Conservation (phyloP, 371 early-diverging fungal species). For the Mucor mucedo region DNA sequence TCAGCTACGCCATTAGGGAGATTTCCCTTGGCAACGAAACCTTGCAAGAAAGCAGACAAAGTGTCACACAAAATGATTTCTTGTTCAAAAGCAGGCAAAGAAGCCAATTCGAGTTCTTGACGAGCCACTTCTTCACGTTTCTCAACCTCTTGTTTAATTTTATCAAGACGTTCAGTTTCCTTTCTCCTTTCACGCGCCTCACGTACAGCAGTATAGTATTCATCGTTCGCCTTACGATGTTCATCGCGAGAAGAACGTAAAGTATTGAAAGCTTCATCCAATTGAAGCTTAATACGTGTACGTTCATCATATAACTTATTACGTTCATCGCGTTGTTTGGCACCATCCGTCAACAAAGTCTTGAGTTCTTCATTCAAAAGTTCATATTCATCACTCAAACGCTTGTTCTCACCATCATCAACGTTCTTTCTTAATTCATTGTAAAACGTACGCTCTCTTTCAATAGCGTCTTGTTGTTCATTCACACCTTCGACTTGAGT, state of each 20-base stretch:
- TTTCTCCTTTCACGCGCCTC: conserved; percentile 74
- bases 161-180: conserved; percentile 65
- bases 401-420: conserved; percentile 67
- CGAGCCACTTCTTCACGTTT: conserved; percentile 65
- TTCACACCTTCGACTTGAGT: conserved; percentile 74
- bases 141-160: conserved; percentile 72
- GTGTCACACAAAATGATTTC: conserved; percentile 86
- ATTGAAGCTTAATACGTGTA: conserved; percentile 67
- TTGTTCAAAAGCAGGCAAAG: conserved; percentile 84
- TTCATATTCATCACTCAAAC: conserved; percentile 70
- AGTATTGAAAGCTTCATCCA: conserved; percentile 74
- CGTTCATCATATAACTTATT: conserved; percentile 80
- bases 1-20: conserved; percentile 26
- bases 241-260: conserved; percentile 72
- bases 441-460: conserved; percentile 71
- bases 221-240: conserved; percentile 77
- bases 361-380: conserved; percentile 71
- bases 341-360: conserved; percentile 62
- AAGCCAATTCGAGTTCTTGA: conserved; percentile 84
- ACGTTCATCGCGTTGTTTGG: conserved; percentile 64
- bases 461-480: conserved; percentile 72
- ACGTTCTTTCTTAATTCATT: conserved; percentile 71
- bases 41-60: conserved; percentile 73
- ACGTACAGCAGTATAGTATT: conserved; percentile 74
- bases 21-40: conserved; percentile 34